Conservation (phyloP, 345 rosid species). For the Noccaea caerulescens region DNA sequence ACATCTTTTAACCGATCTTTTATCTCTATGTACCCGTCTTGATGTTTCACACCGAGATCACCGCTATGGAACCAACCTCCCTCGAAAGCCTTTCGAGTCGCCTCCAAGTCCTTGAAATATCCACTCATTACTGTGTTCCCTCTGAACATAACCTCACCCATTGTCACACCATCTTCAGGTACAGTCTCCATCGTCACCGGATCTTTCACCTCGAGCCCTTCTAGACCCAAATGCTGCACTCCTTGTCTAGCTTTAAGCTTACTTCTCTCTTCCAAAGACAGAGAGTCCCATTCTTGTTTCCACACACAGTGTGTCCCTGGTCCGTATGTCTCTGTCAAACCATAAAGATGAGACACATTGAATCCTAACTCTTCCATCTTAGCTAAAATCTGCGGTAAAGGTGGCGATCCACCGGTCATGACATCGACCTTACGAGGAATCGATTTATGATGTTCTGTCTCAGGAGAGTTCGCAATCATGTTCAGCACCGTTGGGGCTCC, state of each 20-base stretch:
- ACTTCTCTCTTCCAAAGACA: conserved; percentile 49
- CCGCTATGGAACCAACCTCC: conserved; percentile 86
- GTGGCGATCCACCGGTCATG: conserved; percentile 73
- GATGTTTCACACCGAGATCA: conserved; percentile 77
- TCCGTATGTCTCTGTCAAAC: conserved; percentile 80
- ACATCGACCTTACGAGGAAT: conserved; percentile 61
- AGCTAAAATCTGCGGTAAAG: conserved; percentile 56
- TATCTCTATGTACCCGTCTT: conserved; percentile 70
- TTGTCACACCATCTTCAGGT: conserved; percentile 60
- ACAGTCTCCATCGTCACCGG: conserved; percentile 58
- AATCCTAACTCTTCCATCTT: conserved; percentile 76
- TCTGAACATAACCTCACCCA: conserved; percentile 72
- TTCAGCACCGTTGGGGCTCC: conserved; percentile 84
- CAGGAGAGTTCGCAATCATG: conserved; percentile 69
- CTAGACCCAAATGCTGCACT: conserved; percentile 67
- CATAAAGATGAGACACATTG: conserved; percentile 66
- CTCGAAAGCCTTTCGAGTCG: conserved; percentile 57
- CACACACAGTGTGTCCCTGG: conserved; percentile 67
- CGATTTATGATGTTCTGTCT: conserved; percentile 42
- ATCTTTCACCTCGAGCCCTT: conserved; percentile 67
- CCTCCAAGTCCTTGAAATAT: conserved; percentile 63
- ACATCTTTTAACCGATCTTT: conserved; percentile 79
- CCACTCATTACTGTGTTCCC: conserved; percentile 89
- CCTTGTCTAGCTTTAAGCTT: conserved; percentile 78
- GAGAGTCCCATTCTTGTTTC: conserved; percentile 76